These are phyloP conservation scores for Periconia sp. DNA, from an alignment of 2,329 filamentous ascomycete genomes.

Conservation along the genomic window DNA sequence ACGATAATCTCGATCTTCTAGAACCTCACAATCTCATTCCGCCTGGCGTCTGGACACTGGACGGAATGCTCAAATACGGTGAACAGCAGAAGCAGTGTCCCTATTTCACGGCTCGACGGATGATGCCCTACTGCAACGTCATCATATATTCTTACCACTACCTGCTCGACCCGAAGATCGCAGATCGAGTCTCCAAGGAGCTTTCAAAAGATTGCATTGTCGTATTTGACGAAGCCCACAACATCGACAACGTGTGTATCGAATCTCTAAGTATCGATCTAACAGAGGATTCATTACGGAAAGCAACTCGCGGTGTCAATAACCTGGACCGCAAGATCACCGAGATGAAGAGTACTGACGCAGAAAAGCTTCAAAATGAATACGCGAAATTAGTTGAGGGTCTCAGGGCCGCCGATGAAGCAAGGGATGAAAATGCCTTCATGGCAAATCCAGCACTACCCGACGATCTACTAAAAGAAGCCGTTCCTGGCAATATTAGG, in stretches of 20 bases:
- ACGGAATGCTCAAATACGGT: constrained; percentile 85
- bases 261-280: constrained; percentile 96
- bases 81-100: constrained; percentile 97
- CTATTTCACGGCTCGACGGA: constrained; percentile 92
- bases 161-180: constrained; percentile 95
- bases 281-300: constrained; percentile 91
- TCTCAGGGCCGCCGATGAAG: constrained; percentile 84
- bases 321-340: constrained; percentile 90
- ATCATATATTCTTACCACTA: constrained; percentile 99
- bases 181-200: constrained; percentile 91
- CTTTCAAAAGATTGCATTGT: constrained; percentile 98
- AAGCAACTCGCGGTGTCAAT: constrained; percentile 86
- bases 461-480: constrained; percentile 92
- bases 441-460: constrained; percentile 96
- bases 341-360: constrained; percentile 95
- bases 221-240: constrained; percentile 98
- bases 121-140: constrained; percentile 99
- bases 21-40: constrained; percentile 95
- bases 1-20: constrained; percentile 95
- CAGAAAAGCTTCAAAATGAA: constrained; percentile 91
- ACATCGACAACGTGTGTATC: constrained; percentile 99
- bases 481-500: constrained; percentile 94
- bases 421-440: constrained; percentile 90
- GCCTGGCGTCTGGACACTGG: constrained; percentile 93
- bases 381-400: constrained; percentile 96